Evolutionary conservation across 768 basidiomycete species (phyloP).

Genomic region (Russula sp.): DNA sequence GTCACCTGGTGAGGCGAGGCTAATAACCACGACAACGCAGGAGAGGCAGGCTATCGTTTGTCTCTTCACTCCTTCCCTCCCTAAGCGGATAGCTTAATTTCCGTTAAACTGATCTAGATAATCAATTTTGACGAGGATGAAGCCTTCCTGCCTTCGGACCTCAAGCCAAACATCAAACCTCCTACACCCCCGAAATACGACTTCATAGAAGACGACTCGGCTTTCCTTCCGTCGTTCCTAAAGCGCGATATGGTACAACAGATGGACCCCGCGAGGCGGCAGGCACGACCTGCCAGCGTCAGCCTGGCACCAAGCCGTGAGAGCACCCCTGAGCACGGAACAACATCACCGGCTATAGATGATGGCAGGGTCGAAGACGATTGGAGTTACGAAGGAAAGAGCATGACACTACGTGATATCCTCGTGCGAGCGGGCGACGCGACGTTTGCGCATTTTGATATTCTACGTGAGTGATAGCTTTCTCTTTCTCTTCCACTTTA

Average conservation of each 20-base stretch:
- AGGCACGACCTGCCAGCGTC: conserved; percentile 4
- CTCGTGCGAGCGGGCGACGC: conserved; percentile 34
- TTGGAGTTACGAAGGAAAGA: conserved; percentile 34
- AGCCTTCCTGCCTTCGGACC: conserved; percentile 14
- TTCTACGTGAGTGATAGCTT: conserved; percentile 30
- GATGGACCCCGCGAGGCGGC: conserved; percentile 5
- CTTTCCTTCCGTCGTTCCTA: conserved; percentile 15
- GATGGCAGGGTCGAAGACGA: conserved; percentile 24
- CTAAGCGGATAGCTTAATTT: conserved; percentile 9
- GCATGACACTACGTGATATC: conserved; percentile 44
- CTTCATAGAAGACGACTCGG: conserved; percentile 18
- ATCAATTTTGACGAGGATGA: conserved; percentile 17
- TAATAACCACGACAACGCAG: conserved; percentile 2
- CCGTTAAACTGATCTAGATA: conserved; percentile 19
- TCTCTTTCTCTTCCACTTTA: not conserved
- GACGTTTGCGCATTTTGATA: conserved; percentile 30
- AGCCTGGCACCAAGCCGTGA: conserved; percentile 12
- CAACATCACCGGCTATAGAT: conserved; percentile 1
- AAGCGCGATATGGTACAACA: conserved; percentile 17
- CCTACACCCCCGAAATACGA: conserved; percentile 12
- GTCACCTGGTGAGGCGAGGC: not conserved
- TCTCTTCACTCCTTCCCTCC: conserved; percentile 1
- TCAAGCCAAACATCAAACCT: conserved; percentile 13
- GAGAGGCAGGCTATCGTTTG: conserved; percentile 10
- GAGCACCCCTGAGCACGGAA: conserved; percentile 17